These are phyloP conservation scores for Acrasis kona DNA, from an alignment of 78 protist genomes.

Conservation along the genomic window DNA sequence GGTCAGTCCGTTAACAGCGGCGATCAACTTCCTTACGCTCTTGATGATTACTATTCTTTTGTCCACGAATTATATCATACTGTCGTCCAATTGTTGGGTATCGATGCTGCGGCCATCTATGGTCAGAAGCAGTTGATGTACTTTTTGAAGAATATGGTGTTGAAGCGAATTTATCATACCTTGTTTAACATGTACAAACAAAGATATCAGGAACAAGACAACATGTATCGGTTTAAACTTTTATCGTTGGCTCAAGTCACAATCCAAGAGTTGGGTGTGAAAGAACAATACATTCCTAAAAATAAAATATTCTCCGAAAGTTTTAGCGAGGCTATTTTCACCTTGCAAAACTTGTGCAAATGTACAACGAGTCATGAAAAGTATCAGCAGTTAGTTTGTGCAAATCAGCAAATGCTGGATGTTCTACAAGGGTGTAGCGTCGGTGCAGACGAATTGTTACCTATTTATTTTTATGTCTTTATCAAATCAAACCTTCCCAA, in stretches of 20 bases:
- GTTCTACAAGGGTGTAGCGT: not conserved
- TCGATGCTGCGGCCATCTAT: no score
- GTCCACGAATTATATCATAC: not conserved
- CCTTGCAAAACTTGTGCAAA: not conserved
- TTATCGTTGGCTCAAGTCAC: not conserved
- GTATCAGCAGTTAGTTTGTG: not conserved
- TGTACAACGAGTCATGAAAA: no score
- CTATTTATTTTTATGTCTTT: not conserved
- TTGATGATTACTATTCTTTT: not conserved
- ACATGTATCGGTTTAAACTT: not conserved
- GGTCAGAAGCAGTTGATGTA: not conserved
- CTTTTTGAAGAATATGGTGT: not conserved
- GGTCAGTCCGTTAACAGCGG: not conserved
- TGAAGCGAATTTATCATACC: not conserved
- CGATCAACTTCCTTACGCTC: not conserved
- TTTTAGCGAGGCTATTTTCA: not conserved
- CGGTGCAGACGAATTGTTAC: constrained; percentile 2
- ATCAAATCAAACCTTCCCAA: not conserved
- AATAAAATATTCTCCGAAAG: not conserved
- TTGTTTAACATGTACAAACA: not conserved
- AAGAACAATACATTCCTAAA: not conserved
- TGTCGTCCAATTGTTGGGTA: not conserved
- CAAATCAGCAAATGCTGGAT: not conserved
- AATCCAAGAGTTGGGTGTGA: not conserved
- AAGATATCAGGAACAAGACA: not conserved